phyloP scores from a whole-genome alignment of 306 rosid genomes.

The Dalbergia cochinchinensis region DNA sequence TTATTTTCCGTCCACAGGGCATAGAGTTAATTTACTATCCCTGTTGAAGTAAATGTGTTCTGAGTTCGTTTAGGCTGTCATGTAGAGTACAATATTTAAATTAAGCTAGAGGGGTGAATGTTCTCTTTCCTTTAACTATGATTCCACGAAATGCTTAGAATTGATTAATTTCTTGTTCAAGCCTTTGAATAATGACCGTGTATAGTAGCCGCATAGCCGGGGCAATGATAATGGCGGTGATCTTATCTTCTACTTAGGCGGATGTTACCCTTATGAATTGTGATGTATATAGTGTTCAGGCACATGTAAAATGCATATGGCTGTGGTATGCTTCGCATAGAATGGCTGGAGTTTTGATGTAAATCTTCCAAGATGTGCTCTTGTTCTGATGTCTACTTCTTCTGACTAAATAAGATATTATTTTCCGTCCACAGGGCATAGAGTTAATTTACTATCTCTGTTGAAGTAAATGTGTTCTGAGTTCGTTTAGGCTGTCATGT shows the following conservation, averaged over 20 bases:
- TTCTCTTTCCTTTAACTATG: slow-evolving; percentile 36
- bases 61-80: neutral
- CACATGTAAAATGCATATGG: slow-evolving; percentile 38
- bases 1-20: neutral
- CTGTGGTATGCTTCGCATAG: slow-evolving; percentile 12
- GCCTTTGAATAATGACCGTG: slow-evolving; percentile 64
- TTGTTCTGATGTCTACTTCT: neutral
- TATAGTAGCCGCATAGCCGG: slow-evolving; percentile 46
- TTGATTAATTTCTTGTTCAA: slow-evolving; percentile 36
- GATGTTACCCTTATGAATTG: slow-evolving; percentile 36
- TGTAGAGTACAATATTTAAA: neutral
- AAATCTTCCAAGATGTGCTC: neutral
- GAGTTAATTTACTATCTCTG: neutral
- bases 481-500: neutral
- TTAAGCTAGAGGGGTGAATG: neutral
- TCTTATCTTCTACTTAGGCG: slow-evolving; percentile 44
- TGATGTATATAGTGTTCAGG: slow-evolving; percentile 38
- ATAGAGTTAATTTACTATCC: neutral
- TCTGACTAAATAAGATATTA: neutral
- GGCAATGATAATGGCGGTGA: slow-evolving; percentile 41
- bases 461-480: neutral
- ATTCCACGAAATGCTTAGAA: slow-evolving; percentile 29
- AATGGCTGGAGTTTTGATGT: neutral
- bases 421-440: neutral
- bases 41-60: neutral